These are phyloP conservation scores for Taphrina betulina DNA, from an alignment of 1,139 yeast genomes.

Conservation along the genomic window DNA sequence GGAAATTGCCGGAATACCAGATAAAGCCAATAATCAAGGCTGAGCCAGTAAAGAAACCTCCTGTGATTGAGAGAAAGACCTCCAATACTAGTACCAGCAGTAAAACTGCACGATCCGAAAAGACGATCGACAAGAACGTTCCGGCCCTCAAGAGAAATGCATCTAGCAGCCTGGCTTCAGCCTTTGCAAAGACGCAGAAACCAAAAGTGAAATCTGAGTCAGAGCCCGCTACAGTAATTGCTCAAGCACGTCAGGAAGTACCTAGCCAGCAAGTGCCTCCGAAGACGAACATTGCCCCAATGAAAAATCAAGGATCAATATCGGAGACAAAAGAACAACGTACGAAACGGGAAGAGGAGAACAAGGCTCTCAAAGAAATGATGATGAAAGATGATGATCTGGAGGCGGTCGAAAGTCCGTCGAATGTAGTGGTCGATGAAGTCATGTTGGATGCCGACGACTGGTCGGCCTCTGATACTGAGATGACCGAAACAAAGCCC, in stretches of 20 bases:
- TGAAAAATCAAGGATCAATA: neutral
- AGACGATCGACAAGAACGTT: neutral
- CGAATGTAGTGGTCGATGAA: neutral
- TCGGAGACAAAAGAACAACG: too few relatives aligned
- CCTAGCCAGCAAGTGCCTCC: neutral
- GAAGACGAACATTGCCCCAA: neutral
- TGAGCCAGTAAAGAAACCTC: neutral
- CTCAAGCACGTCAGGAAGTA: too few relatives aligned
- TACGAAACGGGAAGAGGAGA: neutral
- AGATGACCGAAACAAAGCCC: neutral
- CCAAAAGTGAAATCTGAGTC: conserved; percentile 5
- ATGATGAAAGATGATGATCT: conserved; percentile 28
- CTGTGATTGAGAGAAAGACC: neutral
- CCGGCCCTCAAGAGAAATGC: conserved; percentile 4
- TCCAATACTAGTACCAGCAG: neutral
- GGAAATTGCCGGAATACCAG: neutral
- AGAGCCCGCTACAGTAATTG: neutral
- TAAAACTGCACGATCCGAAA: neutral
- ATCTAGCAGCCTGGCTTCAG: conserved; percentile 19
- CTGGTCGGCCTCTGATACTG: conserved; percentile 21
- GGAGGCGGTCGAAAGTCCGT: neutral
- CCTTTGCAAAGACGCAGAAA: conserved; percentile 28
- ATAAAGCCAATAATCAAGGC: conserved; percentile 9
- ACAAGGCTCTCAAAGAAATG: conserved; percentile 10
- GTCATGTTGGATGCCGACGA: conserved; percentile 9